Evolutionary conservation across 208 protist genomes (phyloP).

Genomic region (Leishmania arabica): DNA sequence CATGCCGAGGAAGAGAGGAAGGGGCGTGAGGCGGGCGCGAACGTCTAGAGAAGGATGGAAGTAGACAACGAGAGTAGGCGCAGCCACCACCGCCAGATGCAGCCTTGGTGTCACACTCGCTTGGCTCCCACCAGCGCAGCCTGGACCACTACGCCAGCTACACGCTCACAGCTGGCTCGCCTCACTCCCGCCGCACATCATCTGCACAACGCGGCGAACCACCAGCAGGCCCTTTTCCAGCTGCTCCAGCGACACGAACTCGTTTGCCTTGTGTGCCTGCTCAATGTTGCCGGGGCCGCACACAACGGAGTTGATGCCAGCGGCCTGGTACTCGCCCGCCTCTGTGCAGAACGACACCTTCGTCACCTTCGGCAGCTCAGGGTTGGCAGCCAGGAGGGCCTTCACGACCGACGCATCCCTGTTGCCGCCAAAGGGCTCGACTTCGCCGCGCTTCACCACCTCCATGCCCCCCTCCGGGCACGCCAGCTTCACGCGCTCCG

Average conservation of each 20-base stretch:
- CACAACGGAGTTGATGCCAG: conserved; percentile 59
- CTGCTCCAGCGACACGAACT: conserved; percentile 64
- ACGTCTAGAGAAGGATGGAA: not conserved
- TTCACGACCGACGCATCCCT: conserved; percentile 29
- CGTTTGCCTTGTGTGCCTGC: conserved; percentile 69
- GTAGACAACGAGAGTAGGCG: not conserved
- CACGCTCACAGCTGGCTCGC: conserved; percentile 33
- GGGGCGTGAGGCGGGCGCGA: not conserved
- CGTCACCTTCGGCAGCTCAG: conserved; percentile 10
- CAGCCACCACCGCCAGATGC: not conserved
- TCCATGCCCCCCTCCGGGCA: conserved; percentile 18
- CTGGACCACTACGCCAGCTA: not conserved
- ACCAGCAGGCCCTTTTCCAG: conserved; percentile 46
- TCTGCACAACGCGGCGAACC: conserved; percentile 35
- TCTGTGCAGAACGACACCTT: conserved; percentile 67
- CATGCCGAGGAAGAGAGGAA: not conserved
- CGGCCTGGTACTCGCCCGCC: conserved; percentile 47
- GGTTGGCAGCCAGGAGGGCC: conserved; percentile 29
- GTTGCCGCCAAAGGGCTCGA: conserved; percentile 30
- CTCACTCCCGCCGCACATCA: conserved; percentile 27
- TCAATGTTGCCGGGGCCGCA: conserved; percentile 67
- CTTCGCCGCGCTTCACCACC: conserved; percentile 5
- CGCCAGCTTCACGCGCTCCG: conserved; percentile 21
- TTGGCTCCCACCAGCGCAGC: not conserved
- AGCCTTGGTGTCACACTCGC: not conserved